Conservation (phyloP, 805 yeast species). For the Schwanniomyces vanrijiae region DNA sequence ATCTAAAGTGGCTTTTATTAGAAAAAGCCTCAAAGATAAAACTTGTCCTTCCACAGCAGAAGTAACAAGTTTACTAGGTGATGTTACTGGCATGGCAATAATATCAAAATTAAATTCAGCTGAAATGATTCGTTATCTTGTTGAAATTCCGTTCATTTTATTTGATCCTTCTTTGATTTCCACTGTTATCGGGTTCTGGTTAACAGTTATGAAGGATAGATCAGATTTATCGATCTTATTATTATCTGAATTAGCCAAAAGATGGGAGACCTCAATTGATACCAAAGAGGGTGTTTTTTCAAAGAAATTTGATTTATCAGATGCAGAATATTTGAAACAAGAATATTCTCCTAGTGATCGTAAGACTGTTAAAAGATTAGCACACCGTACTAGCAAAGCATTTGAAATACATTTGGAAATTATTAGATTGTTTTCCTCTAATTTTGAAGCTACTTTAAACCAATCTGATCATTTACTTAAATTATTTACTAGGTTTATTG, state of each 20-base stretch:
- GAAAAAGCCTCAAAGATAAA: conserved; percentile 6
- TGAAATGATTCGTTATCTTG: conserved; percentile 50
- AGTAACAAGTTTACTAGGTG: conserved; percentile 45
- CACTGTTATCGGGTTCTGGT: conserved; percentile 76
- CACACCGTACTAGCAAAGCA: conserved; percentile 46
- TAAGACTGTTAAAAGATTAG: conserved; percentile 50
- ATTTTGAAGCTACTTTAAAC: conserved; percentile 74
- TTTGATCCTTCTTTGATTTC: conserved; percentile 62
- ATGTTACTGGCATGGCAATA: conserved; percentile 37
- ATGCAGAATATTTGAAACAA: conserved; percentile 73
- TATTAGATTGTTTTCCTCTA: conserved; percentile 67
- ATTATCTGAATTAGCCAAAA: conserved; percentile 64
- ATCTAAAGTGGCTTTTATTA: conserved; percentile 19
- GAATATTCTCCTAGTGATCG: conserved; percentile 86
- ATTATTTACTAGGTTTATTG: conserved; percentile 61
- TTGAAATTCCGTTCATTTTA: conserved; percentile 66
- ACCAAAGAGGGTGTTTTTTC: conserved; percentile 65
- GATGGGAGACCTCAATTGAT: conserved; percentile 68
- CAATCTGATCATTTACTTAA: conserved; percentile 70
- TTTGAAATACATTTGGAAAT: conserved; percentile 70
- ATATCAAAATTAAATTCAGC: conserved; percentile 40
- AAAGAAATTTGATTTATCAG: conserved; percentile 48
- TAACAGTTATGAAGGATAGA: conserved; percentile 68
- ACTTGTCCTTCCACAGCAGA: conserved; percentile 19
- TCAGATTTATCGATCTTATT: conserved; percentile 58